Base-by-base conservation (phyloP, 2,329 filamentous ascomycete species). In the Madurella fahalii region DNA sequence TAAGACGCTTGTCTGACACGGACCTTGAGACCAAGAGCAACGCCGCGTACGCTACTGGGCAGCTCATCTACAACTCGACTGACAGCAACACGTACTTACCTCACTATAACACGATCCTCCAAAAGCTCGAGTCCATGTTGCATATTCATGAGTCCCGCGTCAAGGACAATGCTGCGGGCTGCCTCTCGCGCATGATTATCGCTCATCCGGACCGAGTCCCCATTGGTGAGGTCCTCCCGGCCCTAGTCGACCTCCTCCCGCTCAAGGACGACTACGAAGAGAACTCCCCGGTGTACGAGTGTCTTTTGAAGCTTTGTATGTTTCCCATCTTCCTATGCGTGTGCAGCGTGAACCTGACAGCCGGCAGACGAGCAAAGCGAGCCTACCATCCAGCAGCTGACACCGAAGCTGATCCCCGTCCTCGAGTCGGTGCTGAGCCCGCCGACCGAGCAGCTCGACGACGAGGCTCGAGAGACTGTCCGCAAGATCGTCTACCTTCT, bases 241-340 rank as follows among this genome's bases (percentile, higher is more conserved):
- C 84, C 1, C 75, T 97, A 30, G 81, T 95, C 53, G 81, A 82
- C 58, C 81, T 92, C 30, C 81, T 97, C 39, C 94, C 94, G 9
- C 79, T 97, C 59, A 89, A 89, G 71, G 92, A 96, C 69, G 94
- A 97, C 71, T 97, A 83, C 65, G 91, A 96, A 73, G 94, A 97
- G 82, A 97, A 99, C 74, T 89, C 90, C 65, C 91, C 94, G 9
- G 85, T 97, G 57, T 99, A 87, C 75, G 82, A 87, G 70, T 95
- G 92, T 83, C 86, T 99, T 66, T 86, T 89, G 71, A 85, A 88
- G 72, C 81, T 97, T 61, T 58, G 56, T 87, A 78, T 77, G 84
- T 81, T 34, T 34, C 41, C 48, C 46, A 37, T 42, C 2, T 34
- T 31, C 32, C n/a, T 3, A 15, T 40, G 15, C 2, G 4, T 3